Evolutionary conservation across 1,284 basidiomycete genomes (phyloP).

Genomic region (Gymnopus androsaceus): DNA sequence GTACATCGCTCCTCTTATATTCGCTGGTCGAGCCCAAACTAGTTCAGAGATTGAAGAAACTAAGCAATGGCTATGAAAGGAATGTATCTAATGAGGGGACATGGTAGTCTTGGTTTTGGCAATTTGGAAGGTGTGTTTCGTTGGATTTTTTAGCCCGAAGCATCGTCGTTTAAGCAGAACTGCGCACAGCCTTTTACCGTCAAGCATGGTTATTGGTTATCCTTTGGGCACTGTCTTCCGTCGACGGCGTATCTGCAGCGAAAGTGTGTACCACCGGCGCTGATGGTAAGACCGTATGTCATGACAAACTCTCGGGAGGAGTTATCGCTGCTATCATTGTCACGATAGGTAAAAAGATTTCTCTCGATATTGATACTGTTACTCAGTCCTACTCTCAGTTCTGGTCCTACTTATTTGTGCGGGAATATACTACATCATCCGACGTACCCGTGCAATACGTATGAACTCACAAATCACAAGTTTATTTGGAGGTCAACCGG

Average conservation of each 20-base stretch:
- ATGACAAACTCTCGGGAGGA: constrained; percentile 12
- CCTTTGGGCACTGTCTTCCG: constrained; percentile 1
- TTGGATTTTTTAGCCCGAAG: no score
- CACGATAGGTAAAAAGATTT: neutral
- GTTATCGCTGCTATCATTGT: constrained; percentile 9
- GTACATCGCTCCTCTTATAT: neutral
- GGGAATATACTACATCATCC: constrained; percentile 3
- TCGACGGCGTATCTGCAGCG: constrained; percentile 1
- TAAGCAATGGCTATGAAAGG: constrained; percentile 5
- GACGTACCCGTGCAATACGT: neutral
- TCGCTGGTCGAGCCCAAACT: constrained; percentile 11
- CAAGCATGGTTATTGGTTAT: neutral
- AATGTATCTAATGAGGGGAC: neutral
- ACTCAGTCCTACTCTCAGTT: neutral
- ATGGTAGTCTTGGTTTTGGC: neutral
- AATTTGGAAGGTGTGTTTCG: neutral
- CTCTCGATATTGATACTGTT: neutral
- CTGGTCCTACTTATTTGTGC: constrained; percentile 8
- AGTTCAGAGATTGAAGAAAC: neutral
- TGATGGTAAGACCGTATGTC: constrained; percentile 5
- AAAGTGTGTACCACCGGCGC: constrained; percentile 5
- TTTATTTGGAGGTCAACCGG: neutral
- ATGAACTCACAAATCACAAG: no score
- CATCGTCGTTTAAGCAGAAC: no score
- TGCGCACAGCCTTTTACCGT: neutral